Evolutionary conservation across 2,329 filamentous ascomycete genomes (phyloP), one percentile per base, ranked within the genome.

Genomic region (Scorias spongiosa): DNA sequence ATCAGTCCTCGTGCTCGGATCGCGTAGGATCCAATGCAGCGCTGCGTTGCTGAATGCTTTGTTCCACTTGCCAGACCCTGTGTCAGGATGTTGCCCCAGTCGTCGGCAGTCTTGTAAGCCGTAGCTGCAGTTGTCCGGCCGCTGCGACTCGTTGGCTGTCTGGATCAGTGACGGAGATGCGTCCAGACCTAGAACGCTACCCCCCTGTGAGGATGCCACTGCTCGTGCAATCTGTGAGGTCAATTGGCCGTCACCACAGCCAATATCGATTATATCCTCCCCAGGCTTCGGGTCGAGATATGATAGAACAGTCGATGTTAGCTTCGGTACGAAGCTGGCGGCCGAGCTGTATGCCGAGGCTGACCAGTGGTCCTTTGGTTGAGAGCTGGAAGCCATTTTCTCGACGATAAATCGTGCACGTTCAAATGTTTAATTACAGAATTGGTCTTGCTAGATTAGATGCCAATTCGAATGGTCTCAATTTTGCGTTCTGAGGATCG

Each of bases 11-110:
- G 68, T 69, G 0, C 54, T 51, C 0, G 60, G 48, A 26, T 63
- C 58, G 0, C 71, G 64, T 7, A 85, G 66, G 54, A 68, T 66
- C 65, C 65, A 68, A 46, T 68, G 65, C 38, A 67, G 48, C 0
- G 65, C 65, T 1, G 65, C 65, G 45, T 67, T 67, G 18, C 56
- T 60, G 51, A 68, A 66, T 4, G 63, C 55, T 40, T 66, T 65
- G 41, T 64, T 61, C 54, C 56, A 67, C 2, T 40, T 39, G 11
- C 51, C 55, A 8, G 46, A 36, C 1, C 51, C 41, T 2, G 51
- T 45, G 8, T 55, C 50, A 9, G 49, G 34, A 29, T 46, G 42
- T 14, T 46, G 32, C 6, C 46, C 45, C 12, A 66, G 47, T 10
- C 49, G 30, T 2, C 54, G 55, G 39, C 59, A 60, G 45, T 64